Evolutionary conservation across 1,139 yeast genomes (phyloP).

Genomic region (Candida sp.): DNA sequence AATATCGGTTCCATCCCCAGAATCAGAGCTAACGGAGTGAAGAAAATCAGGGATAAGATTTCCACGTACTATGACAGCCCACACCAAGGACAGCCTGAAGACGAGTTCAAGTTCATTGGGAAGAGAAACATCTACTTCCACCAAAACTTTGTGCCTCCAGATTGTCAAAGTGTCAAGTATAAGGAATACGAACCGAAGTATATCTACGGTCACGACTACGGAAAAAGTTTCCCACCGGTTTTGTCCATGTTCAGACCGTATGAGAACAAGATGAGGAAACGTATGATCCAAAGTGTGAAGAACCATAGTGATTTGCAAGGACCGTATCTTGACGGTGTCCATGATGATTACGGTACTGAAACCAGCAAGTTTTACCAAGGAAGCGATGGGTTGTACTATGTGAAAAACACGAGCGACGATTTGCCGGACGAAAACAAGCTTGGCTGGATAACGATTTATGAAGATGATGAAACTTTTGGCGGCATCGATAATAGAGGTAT

Average conservation of each 20-base stretch:
- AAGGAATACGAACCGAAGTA: slow-evolving; percentile 26
- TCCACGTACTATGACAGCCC: slow-evolving; percentile 7
- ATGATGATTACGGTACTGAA: slow-evolving; percentile 29
- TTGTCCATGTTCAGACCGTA: slow-evolving; percentile 58
- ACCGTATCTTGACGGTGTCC: slow-evolving; percentile 20
- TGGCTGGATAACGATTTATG: slow-evolving; percentile 69
- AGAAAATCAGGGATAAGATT: slow-evolving; percentile 20
- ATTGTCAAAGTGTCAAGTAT: slow-evolving; percentile 15
- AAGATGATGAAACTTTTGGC: slow-evolving; percentile 35
- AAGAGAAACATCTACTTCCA: slow-evolving; percentile 35
- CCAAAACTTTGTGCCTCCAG: slow-evolving; percentile 25
- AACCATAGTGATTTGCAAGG: slow-evolving; percentile 23
- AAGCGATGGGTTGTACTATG: slow-evolving; percentile 58
- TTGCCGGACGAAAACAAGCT: slow-evolving; percentile 60
- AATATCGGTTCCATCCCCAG: slow-evolving; percentile 52
- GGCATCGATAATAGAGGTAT: slow-evolving; percentile 37
- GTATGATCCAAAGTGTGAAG: slow-evolving; percentile 31
- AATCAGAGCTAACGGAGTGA: slow-evolving; percentile 24
- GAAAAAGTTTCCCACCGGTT: slow-evolving; percentile 38
- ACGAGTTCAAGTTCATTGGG: slow-evolving; percentile 27
- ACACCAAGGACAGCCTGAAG: slow-evolving; percentile 14
- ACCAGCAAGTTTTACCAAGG: slow-evolving; percentile 44
- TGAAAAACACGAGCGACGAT: slow-evolving; percentile 56
- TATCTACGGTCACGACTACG: slow-evolving; percentile 31
- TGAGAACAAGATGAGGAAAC: slow-evolving; percentile 47